phyloP scores from a whole-genome alignment of 2,329 filamentous ascomycete genomes.

The Xylaria sp. region DNA sequence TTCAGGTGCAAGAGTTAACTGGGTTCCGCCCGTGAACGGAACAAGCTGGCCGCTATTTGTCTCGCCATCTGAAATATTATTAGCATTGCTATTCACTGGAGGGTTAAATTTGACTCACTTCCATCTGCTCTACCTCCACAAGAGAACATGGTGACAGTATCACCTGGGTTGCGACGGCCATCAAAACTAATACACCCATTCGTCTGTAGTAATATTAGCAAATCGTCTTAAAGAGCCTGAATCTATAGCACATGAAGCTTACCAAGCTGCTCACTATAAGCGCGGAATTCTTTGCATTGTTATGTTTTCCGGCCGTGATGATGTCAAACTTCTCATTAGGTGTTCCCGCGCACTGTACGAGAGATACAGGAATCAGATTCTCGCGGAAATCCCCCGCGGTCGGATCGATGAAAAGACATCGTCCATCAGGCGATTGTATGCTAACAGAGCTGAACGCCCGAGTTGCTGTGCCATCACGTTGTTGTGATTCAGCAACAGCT shows the following conservation, averaged over 20 bases:
- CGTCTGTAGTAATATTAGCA: slow-evolving; percentile 46
- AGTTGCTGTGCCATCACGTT: slow-evolving; percentile 58
- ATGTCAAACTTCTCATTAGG: slow-evolving; percentile 62
- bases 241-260: slow-evolving; percentile 32
- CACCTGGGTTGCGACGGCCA: slow-evolving; percentile 54
- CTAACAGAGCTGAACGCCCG: slow-evolving; percentile 57
- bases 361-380: slow-evolving; percentile 62
- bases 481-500: slow-evolving; percentile 60
- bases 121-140: slow-evolving; percentile 64
- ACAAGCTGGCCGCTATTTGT: slow-evolving; percentile 62
- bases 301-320: slow-evolving; percentile 61
- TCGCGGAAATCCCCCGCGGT: slow-evolving; percentile 64
- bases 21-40: slow-evolving; percentile 56
- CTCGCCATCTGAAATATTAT: slow-evolving; percentile 51
- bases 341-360: slow-evolving; percentile 57
- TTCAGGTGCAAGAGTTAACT: slow-evolving; percentile 57
- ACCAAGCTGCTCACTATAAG: slow-evolving; percentile 60
- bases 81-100: slow-evolving; percentile 18
- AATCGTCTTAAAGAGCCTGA: not conserved
- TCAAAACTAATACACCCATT: slow-evolving; percentile 65
- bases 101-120: slow-evolving; percentile 46
- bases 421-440: slow-evolving; percentile 59
- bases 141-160: slow-evolving; percentile 62
- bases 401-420: slow-evolving; percentile 63
- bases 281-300: slow-evolving; percentile 54